Conservation (phyloP, 129 eudicot genomes). For the Deinandra increscens region DNA sequence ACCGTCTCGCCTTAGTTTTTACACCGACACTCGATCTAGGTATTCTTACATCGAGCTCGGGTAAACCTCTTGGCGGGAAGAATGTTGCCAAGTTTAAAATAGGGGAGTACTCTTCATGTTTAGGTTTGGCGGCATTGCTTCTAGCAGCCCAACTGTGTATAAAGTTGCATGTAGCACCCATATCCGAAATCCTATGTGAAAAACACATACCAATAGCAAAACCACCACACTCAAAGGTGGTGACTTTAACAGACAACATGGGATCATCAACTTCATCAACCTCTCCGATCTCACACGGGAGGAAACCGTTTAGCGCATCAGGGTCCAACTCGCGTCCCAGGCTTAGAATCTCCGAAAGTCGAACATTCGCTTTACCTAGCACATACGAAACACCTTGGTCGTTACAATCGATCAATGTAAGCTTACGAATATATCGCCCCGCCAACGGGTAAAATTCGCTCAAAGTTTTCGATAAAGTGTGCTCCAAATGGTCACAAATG, state of each 20-base stretch:
- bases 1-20: conserved; percentile 1
- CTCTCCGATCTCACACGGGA: conserved; percentile 33
- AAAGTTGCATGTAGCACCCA: conserved; percentile 20
- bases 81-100: conserved; percentile 7
- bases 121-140: background rate
- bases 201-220: conserved; percentile 36
- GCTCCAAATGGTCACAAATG: conserved; percentile 22
- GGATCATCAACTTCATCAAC: conserved; percentile 38
- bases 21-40: conserved; percentile 29
- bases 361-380: conserved; percentile 12
- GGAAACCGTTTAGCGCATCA: conserved; percentile 12
- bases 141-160: conserved; percentile 33
- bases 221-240: conserved; percentile 49
- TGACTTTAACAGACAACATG: conserved; percentile 32
- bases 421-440: conserved; percentile 35
- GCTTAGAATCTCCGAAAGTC: conserved; percentile 20
- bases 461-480: conserved; percentile 19
- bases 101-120: background rate
- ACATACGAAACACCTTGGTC: conserved; percentile 41
- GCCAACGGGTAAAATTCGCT: conserved; percentile 40
- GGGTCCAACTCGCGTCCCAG: background rate
- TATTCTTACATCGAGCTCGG: conserved; percentile 13
- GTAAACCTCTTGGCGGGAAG: conserved; percentile 31
- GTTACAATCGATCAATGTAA: conserved; percentile 9
- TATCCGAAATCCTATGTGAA: conserved; percentile 42